A percentile compares a stretch with the other conserved stretches of the same genome.
These are phyloP conservation scores for Tylopilus balloui DNA, from an alignment of 768 basidiomycete species.

Conservation along the genomic window DNA sequence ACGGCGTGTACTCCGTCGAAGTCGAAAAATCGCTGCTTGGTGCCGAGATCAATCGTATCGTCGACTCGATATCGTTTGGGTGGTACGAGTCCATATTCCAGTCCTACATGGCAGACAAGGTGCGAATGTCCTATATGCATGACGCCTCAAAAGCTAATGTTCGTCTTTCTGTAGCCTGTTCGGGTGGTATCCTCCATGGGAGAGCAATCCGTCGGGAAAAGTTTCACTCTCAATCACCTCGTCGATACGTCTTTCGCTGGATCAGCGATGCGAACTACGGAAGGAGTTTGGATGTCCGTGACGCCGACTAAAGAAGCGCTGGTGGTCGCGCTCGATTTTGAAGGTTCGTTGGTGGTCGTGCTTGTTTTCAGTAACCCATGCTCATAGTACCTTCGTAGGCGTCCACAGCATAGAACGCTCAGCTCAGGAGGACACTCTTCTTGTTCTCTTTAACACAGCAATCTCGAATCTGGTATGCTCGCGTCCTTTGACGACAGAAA, in stretches of 20 bases:
- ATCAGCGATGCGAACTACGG: constrained; percentile 59
- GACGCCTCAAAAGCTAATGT: not conserved
- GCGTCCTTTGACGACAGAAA: not conserved
- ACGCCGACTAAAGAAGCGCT: constrained; percentile 53
- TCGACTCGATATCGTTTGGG: constrained; percentile 53
- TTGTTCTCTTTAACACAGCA: constrained; percentile 63
- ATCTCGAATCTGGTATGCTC: constrained; percentile 54
- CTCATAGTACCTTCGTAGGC: constrained; percentile 32
- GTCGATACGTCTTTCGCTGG: constrained; percentile 63
- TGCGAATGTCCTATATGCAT: constrained; percentile 4
- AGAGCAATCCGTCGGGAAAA: constrained; percentile 63
- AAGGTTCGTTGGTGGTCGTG: constrained; percentile 36
- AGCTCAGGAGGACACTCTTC: constrained; percentile 57
- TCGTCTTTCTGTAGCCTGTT: constrained; percentile 40
- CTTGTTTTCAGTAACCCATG: not conserved
- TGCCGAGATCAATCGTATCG: constrained; percentile 52
- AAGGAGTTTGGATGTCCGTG: constrained; percentile 65
- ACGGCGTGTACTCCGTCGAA: constrained; percentile 46
- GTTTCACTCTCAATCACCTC: constrained; percentile 55
- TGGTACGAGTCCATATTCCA: constrained; percentile 65
- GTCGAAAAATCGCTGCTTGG: constrained; percentile 53
- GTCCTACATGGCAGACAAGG: constrained; percentile 59
- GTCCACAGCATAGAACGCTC: constrained; percentile 63
- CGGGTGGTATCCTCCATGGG: constrained; percentile 67
- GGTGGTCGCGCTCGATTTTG: constrained; percentile 62